A percentile compares a stretch with the other conserved stretches of the same genome.
Evolutionary conservation across 768 basidiomycete species (phyloP).

Genomic region (Chalciporus sphaerocephalus): DNA sequence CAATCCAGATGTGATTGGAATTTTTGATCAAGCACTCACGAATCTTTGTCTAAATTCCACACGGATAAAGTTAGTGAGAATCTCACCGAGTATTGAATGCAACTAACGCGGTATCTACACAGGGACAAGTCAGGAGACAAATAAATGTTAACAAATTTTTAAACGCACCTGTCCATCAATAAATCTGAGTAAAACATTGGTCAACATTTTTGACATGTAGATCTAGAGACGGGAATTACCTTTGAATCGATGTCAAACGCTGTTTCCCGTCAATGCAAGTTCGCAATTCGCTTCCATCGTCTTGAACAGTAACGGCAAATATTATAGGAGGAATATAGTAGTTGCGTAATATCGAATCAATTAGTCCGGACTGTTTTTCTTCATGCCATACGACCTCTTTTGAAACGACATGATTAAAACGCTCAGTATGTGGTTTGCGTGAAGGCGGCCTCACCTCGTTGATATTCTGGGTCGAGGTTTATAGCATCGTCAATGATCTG

Average conservation of each 20-base stretch:
- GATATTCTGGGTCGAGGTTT: conserved; percentile 62
- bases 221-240: conserved; percentile 32
- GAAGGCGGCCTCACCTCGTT: conserved; percentile 42
- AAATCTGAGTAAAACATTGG: conserved; percentile 37
- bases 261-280: conserved; percentile 75
- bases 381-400: conserved; percentile 65
- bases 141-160: not conserved
- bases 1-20: not conserved
- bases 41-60: conserved; percentile 35
- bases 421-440: not conserved
- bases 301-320: conserved; percentile 42
- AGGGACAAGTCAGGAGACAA: conserved; percentile 4
- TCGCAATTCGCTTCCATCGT: conserved; percentile 42
- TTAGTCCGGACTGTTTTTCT: conserved; percentile 53
- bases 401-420: conserved; percentile 1
- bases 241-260: conserved; percentile 59
- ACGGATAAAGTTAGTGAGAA: conserved; percentile 5
- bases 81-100: not conserved
- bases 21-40: conserved; percentile 23
- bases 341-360: conserved; percentile 61
- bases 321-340: conserved; percentile 67
- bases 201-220: not conserved
- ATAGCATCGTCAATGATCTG: conserved; percentile 44
- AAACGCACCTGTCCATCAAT: conserved; percentile 50
- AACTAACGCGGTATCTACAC: conserved; percentile 43